These are phyloP conservation scores for Baorangia bicolor DNA, from an alignment of 768 basidiomycete species.

Conservation along the genomic window DNA sequence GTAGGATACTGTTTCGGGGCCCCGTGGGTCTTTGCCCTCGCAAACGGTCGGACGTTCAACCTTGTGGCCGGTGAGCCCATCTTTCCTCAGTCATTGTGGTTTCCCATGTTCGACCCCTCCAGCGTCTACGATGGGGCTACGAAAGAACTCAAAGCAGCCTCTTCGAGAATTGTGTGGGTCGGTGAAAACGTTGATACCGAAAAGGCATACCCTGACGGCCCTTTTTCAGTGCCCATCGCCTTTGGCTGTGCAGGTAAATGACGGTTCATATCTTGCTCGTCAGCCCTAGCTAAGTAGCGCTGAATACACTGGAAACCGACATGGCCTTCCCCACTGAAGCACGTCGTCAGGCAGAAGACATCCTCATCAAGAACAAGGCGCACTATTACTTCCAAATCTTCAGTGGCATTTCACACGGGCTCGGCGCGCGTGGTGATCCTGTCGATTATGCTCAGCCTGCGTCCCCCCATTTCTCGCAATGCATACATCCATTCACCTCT, in stretches of 20 bases:
- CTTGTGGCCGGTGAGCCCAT: constrained; percentile 43
- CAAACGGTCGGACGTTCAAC: constrained; percentile 36
- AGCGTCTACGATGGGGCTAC: constrained; percentile 2
- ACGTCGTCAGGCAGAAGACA: too few species aligned
- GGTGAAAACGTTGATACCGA: constrained; percentile 10
- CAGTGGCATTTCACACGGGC: constrained; percentile 41
- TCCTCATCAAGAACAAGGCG: too few species aligned
- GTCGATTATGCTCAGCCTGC: constrained; percentile 20
- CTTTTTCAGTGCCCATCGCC: constrained; percentile 48
- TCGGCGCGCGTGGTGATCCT: constrained; percentile 32
- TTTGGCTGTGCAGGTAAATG: constrained; percentile 52
- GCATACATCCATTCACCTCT: too few species aligned
- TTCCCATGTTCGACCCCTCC: constrained; percentile 33
- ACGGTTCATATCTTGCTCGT: neutral
- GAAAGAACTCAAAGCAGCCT: constrained; percentile 42
- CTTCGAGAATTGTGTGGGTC: constrained; percentile 48
- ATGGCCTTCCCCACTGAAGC: too few species aligned
- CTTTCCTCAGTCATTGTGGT: neutral
- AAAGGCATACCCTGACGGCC: neutral
- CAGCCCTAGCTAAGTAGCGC: neutral
- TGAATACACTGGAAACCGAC: constrained; percentile 45
- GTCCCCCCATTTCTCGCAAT: neutral
- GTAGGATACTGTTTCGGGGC: too few species aligned
- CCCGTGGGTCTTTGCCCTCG: too few species aligned
- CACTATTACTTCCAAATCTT: too few species aligned